phyloP scores from a whole-genome alignment of 257 asterid genomes.

The Vinca minor region DNA sequence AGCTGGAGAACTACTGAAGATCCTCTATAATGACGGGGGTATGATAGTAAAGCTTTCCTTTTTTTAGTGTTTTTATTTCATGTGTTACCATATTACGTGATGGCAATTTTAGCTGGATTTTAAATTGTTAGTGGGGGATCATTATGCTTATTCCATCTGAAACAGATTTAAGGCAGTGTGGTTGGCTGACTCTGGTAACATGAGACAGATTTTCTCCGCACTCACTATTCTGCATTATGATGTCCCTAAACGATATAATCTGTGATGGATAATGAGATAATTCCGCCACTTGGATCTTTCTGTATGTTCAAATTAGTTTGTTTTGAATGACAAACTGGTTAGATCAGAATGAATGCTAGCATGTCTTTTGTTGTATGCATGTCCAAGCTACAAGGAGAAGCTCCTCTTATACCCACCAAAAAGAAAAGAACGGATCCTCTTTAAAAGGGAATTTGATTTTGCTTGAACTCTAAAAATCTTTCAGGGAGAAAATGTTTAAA shows the following conservation, averaged over 20 bases:
- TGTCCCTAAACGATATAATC: too few species aligned
- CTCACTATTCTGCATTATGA: too few species aligned
- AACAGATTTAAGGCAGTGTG: not conserved
- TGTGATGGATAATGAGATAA: not conserved
- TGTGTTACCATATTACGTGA: not conserved
- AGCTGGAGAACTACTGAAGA: conserved; percentile 75
- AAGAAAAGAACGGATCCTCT: too few species aligned
- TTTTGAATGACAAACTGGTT: not conserved
- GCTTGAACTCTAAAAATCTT: not conserved
- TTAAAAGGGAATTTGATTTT: conserved; percentile 5
- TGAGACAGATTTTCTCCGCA: not conserved
- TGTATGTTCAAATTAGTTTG: not conserved
- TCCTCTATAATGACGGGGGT: conserved; percentile 78
- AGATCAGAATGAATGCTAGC: not conserved
- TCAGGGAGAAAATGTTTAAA: not conserved
- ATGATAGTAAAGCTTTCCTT: conserved; percentile 10
- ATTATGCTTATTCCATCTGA: not conserved
- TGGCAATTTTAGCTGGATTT: not conserved
- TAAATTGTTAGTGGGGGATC: not conserved
- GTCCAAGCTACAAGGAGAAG: too few species aligned
- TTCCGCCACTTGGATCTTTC: not conserved
- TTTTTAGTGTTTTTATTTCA: not conserved
- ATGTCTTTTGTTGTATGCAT: not conserved
- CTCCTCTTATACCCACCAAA: not conserved
- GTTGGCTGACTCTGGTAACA: too few species aligned